A percentile compares a stretch with the other conserved stretches of the same genome.
phyloP scores from a whole-genome alignment of 805 yeast genomes.

The Schwanniomyces yamadae region DNA sequence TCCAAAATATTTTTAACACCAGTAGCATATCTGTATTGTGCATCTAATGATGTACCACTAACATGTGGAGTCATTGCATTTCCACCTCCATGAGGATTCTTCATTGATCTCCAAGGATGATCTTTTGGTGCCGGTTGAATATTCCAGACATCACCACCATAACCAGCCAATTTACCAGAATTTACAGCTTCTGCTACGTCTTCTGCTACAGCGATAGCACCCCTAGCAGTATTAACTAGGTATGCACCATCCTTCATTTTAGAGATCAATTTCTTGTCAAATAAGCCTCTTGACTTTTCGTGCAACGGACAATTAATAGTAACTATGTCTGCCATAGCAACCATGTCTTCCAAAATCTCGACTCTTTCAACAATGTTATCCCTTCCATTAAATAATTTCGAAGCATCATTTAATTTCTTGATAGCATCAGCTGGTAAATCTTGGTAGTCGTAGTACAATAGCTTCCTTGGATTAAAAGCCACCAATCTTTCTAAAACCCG shows the following conservation, averaged over 20 bases:
- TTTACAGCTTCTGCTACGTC: slow-evolving; percentile 74
- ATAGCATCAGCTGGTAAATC: slow-evolving; percentile 54
- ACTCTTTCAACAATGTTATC: slow-evolving; percentile 58
- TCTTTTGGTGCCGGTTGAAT: slow-evolving; percentile 80
- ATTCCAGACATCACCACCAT: slow-evolving; percentile 85
- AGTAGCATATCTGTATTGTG: slow-evolving; percentile 69
- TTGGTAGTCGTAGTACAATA: slow-evolving; percentile 75
- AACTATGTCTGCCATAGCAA: slow-evolving; percentile 66
- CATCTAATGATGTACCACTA: slow-evolving; percentile 78
- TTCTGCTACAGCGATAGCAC: slow-evolving; percentile 71
- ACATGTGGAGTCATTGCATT: slow-evolving; percentile 86
- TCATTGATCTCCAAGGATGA: slow-evolving; percentile 76
- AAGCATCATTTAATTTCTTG: slow-evolving; percentile 35
- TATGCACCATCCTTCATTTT: slow-evolving; percentile 74
- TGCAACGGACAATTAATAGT: slow-evolving; percentile 79
- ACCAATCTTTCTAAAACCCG: slow-evolving; percentile 68
- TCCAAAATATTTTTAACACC: slow-evolving; percentile 68
- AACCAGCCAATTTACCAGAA: slow-evolving; percentile 70
- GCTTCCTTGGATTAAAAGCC: slow-evolving; percentile 72
- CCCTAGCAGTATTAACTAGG: slow-evolving; percentile 78
- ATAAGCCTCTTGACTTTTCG: slow-evolving; percentile 62
- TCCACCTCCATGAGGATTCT: slow-evolving; percentile 66
- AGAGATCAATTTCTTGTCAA: slow-evolving; percentile 63
- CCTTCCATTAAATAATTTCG: slow-evolving; percentile 43
- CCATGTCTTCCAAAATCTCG: slow-evolving; percentile 61